These are phyloP conservation scores for Vitis hybrid DNA, from an alignment of 177 flowering plant genomes.

Conservation along the genomic window DNA sequence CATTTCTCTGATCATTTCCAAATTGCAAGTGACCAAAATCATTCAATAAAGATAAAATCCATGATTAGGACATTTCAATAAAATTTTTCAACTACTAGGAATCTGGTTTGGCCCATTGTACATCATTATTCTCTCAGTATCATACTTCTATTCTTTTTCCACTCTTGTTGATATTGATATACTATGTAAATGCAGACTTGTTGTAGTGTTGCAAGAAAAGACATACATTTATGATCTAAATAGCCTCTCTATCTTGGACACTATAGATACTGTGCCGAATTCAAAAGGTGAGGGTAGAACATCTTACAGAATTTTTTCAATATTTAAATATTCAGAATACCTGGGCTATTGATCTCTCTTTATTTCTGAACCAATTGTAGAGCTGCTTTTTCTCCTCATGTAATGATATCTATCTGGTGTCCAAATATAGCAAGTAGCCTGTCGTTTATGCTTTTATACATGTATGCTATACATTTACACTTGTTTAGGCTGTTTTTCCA, in stretches of 20 bases:
- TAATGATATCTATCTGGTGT: not conserved
- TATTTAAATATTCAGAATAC: not conserved
- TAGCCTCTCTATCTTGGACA: constrained; percentile 65
- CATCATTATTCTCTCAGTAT: not conserved
- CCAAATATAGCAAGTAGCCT: not conserved
- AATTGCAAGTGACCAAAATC: not conserved
- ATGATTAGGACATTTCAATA: too few relatives aligned
- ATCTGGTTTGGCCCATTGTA: not conserved
- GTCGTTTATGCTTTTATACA: not conserved
- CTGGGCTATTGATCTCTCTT: not conserved
- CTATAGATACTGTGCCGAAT: constrained; percentile 83
- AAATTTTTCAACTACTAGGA: too few relatives aligned
- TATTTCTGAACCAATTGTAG: not conserved
- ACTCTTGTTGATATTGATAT: not conserved
- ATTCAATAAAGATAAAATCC: not conserved
- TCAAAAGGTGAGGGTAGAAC: constrained; percentile 55
- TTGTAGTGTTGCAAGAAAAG: constrained; percentile 82
- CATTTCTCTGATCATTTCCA: not conserved
- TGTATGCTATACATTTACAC: not conserved
- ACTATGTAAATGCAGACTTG: constrained; percentile 55
- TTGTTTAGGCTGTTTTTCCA: not conserved
- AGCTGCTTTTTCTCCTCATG: not conserved
- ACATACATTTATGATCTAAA: constrained; percentile 79
- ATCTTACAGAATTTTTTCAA: not conserved
- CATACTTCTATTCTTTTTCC: not conserved